phyloP scores from a whole-genome alignment of 257 asterid genomes.

The Przewalskia tangutica region DNA sequence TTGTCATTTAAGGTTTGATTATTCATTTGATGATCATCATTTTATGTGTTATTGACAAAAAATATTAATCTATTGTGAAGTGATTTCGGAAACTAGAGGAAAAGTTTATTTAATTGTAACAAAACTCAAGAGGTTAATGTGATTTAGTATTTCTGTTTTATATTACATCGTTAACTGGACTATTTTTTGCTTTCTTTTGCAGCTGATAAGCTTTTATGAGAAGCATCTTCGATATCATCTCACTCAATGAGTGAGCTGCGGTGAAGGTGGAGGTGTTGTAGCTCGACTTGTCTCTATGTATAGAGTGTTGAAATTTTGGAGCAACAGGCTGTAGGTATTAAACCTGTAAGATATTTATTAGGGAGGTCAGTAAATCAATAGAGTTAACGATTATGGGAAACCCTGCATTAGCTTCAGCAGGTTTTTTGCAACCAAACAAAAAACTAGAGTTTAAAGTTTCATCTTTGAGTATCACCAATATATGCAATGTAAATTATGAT shows the following conservation, averaged over 20 bases:
- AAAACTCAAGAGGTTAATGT: not conserved
- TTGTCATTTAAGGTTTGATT: not conserved
- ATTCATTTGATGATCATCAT: not conserved
- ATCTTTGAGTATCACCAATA: not conserved
- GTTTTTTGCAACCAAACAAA: not conserved
- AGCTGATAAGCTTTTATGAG: constrained; percentile 1
- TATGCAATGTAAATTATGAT: not conserved
- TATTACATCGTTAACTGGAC: not conserved
- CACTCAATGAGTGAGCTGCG: not conserved
- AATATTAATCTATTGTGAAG: not conserved
- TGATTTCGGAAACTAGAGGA: not conserved
- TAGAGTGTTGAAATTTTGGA: not conserved
- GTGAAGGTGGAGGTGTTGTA: not conserved
- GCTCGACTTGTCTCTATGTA: not conserved
- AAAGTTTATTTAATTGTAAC: not conserved
- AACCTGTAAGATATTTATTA: not conserved
- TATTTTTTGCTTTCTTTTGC: not conserved
- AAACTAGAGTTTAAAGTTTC: not conserved
- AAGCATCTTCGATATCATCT: not conserved
- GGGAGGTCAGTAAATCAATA: not conserved
- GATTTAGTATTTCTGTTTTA: not conserved
- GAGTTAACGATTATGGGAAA: not conserved
- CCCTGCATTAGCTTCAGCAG: not conserved
- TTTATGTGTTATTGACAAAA: not conserved
- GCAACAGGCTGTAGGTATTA: not conserved